phyloP scores from a whole-genome alignment of 2,329 filamentous ascomycete species.

The Cordyceps javanica region DNA sequence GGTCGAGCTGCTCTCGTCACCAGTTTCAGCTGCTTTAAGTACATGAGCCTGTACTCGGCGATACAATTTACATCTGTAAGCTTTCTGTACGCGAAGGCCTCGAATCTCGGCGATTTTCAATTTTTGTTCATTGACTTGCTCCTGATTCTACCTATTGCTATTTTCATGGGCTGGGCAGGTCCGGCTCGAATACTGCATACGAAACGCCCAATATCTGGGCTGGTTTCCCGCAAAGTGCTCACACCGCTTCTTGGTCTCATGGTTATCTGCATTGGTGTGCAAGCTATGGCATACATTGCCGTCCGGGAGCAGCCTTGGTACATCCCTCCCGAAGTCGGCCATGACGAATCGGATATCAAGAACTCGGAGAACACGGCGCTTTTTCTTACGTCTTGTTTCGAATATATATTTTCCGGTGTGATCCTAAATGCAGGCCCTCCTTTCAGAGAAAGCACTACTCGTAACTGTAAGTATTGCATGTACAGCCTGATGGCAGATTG shows the following conservation, averaged over 20 bases:
- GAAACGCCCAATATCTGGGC: constrained; percentile 84
- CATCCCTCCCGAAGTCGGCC: constrained; percentile 69
- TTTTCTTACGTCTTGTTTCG: constrained; percentile 86
- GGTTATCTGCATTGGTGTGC: constrained; percentile 68
- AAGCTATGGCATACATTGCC: constrained; percentile 65
- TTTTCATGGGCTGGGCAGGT: constrained; percentile 98
- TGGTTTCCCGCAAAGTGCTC: constrained; percentile 89
- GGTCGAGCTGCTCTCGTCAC: constrained; percentile 93
- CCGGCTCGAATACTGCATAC: constrained; percentile 69
- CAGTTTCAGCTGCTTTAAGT: constrained; percentile 99
- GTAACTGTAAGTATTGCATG: constrained; percentile 60
- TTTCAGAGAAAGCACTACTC: constrained; percentile 72
- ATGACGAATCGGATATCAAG: constrained; percentile 73
- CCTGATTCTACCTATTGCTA: constrained; percentile 89
- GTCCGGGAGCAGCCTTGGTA: constrained; percentile 83
- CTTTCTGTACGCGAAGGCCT: constrained; percentile 90
- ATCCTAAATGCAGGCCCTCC: constrained; percentile 88
- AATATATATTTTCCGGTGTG: constrained; percentile 87
- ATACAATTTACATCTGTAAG: constrained; percentile 97
- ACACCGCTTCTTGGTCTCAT: constrained; percentile 88
- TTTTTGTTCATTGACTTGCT: constrained; percentile 93
- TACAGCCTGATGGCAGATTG: background rate
- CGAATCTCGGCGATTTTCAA: constrained; percentile 95
- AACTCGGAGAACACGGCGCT: constrained; percentile 93
- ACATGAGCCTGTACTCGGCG: constrained; percentile 98